Evolutionary conservation across 495 filamentous ascomycete genomes (phyloP).

Genomic region (Aspergillus incahuasiensis): DNA sequence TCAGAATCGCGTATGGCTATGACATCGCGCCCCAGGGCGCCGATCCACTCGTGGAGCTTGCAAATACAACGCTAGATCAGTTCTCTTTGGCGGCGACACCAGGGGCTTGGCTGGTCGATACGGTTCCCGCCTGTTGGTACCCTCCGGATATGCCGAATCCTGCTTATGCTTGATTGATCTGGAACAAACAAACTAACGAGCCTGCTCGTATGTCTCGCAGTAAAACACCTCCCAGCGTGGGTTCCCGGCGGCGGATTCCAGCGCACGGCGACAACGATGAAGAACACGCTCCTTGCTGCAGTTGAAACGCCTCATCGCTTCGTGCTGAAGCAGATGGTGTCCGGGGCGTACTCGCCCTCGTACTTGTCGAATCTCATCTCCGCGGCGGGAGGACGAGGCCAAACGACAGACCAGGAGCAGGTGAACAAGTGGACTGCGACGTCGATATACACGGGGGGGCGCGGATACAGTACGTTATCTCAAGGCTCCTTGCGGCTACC

Average conservation of each 20-base stretch:
- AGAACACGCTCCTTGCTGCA: conserved; percentile 18
- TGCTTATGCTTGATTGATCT: not conserved
- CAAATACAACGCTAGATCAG: conserved; percentile 30
- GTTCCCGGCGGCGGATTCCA: conserved; percentile 49
- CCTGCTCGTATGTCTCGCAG: too few species aligned
- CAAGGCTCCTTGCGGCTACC: too few species aligned
- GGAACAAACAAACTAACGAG: not conserved
- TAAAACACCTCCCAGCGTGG: conserved; percentile 44
- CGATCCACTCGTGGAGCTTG: conserved; percentile 40
- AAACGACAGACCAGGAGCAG: conserved; percentile 23
- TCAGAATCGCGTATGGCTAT: conserved; percentile 47
- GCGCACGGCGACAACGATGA: conserved; percentile 32
- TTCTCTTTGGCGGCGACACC: conserved; percentile 34
- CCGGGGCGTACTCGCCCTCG: conserved; percentile 29
- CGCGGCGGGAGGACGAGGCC: not conserved
- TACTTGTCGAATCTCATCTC: conserved; percentile 36
- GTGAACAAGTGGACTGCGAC: conserved; percentile 39
- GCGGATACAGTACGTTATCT: conserved; percentile 48
- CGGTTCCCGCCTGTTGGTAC: conserved; percentile 21
- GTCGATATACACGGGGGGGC: conserved; percentile 49
- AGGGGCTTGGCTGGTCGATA: conserved; percentile 40
- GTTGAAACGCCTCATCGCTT: conserved; percentile 39
- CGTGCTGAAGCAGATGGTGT: conserved; percentile 38
- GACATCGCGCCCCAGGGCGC: conserved; percentile 30
- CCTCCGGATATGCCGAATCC: too few species aligned